phyloP scores from a whole-genome alignment of 257 asterid species.

The Thymus mandschuricus region DNA sequence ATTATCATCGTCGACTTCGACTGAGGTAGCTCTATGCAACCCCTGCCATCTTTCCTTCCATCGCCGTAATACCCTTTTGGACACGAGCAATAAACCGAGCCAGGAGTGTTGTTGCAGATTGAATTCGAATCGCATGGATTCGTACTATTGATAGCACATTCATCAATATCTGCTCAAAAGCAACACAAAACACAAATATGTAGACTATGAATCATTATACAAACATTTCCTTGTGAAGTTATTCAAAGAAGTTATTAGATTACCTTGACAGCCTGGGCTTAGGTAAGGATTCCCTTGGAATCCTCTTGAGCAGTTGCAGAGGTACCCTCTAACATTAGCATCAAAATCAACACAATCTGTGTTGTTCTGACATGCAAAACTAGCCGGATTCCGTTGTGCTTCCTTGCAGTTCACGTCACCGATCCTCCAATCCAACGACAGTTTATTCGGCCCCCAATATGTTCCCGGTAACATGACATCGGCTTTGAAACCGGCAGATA shows the following conservation, averaged over 20 bases:
- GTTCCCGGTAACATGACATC: too few relatives aligned
- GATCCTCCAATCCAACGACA: conserved; percentile 28
- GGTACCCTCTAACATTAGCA: conserved; percentile 13
- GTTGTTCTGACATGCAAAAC: conserved; percentile 12
- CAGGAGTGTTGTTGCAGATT: conserved; percentile 11
- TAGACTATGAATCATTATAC: too few relatives aligned
- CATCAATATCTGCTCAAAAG: conserved; percentile 8
- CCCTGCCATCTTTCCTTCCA: conserved; percentile 3
- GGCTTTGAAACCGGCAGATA: too few relatives aligned
- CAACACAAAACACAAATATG: not conserved
- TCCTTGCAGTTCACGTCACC: not conserved
- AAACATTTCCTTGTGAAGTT: too few relatives aligned
- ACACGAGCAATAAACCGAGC: conserved; percentile 21
- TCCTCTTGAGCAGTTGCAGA: conserved; percentile 23
- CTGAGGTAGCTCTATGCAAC: conserved; percentile 19
- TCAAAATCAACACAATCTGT: conserved; percentile 19
- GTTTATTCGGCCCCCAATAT: not conserved
- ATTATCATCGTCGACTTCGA: not conserved
- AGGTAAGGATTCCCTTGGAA: conserved; percentile 33
- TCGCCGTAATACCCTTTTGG: conserved; percentile 20
- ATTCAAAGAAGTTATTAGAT: not conserved
- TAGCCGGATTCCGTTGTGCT: not conserved
- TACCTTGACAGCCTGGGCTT: conserved; percentile 20
- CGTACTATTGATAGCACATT: not conserved
- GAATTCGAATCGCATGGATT: conserved; percentile 21